Evolutionary conservation across 768 basidiomycete genomes (phyloP), one percentile per base, ranked within the genome.

Genomic region (Fomitopsis pulvina): DNA sequence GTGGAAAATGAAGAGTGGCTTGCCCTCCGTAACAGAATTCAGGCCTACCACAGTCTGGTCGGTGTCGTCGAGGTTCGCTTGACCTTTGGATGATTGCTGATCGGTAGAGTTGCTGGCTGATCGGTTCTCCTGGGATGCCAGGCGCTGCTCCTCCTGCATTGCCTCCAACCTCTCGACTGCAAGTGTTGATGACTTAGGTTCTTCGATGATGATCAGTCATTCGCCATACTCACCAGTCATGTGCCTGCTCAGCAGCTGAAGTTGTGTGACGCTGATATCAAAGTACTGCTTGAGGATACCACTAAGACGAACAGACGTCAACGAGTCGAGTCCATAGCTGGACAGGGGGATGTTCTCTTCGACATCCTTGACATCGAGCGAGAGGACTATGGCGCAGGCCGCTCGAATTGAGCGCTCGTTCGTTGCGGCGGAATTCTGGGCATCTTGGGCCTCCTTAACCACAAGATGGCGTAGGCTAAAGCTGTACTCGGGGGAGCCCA

Each of bases 1-100:
- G 37, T 54, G 53, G 14, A 54, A n/a, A 14, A 54, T 40, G 51
- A 54, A 54, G 7, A 54, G 16, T 8, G 53, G 53, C n/a, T 12
- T 18, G 12, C 53, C 53, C 30, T 52, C 51, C 27, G 38, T 30
- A 12, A 38, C 40, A n/a, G 10, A 5, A 22, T 50, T 50, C 7
- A 50, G 48, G 20, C n/a, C 40, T 28, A 50, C 40, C 12, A 50
- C 25, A 21, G 48, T 50, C 28, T 50, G 25, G 41, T 42, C 28
- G 3, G 28, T 20, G 40, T 20, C 18, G 40, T 41, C 21, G 12
- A 12, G 12, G 40, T 21, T 41, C 10, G 12, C 9, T n/a, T n/a
- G n/a, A 21, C 8, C 40, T 41, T 11, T 20, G 8, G 22, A 21
- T 8, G 8, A 41, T 12, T 11, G 8, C 12, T 20, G 9, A 9